These are phyloP conservation scores for Euphorbia peplus DNA, from an alignment of 345 rosid genomes.

Conservation along the genomic window DNA sequence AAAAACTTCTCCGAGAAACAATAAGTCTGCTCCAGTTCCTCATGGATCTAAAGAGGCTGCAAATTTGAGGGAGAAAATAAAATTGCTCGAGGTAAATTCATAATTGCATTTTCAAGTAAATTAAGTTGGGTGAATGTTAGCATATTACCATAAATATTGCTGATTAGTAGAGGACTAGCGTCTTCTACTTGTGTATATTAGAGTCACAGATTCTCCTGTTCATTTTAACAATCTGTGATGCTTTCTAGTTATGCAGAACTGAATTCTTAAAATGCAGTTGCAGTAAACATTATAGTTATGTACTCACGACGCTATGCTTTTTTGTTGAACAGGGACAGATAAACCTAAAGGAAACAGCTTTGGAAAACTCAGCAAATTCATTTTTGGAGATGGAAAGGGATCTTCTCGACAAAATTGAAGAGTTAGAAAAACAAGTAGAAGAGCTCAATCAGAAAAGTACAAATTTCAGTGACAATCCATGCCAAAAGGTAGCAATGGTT, in stretches of 20 bases:
- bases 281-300: not conserved
- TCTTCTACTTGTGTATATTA: not conserved
- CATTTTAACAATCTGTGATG: not conserved
- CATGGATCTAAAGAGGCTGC: slow-evolving; percentile 49
- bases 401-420: slow-evolving; percentile 49
- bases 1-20: slow-evolving; percentile 39
- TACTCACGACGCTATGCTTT: not conserved
- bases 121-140: not conserved
- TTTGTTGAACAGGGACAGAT: slow-evolving; percentile 57
- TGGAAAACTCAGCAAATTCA: slow-evolving; percentile 49
- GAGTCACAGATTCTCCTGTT: not conserved
- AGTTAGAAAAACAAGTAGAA: slow-evolving; percentile 51
- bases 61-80: slow-evolving; percentile 55
- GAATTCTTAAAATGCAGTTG: not conserved
- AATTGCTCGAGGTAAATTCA: slow-evolving; percentile 58
- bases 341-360: slow-evolving; percentile 51
- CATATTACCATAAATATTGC: not conserved
- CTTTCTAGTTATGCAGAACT: not conserved
- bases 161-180: not conserved
- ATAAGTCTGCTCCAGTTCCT: slow-evolving; percentile 40
- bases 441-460: slow-evolving; percentile 35
- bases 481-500: slow-evolving; percentile 38
- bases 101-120: not conserved
- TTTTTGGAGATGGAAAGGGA: slow-evolving; percentile 61
- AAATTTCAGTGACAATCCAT: slow-evolving; percentile 13